Conservation (phyloP, 2,329 filamentous ascomycete species). For the Gliomastix tumulicola region DNA sequence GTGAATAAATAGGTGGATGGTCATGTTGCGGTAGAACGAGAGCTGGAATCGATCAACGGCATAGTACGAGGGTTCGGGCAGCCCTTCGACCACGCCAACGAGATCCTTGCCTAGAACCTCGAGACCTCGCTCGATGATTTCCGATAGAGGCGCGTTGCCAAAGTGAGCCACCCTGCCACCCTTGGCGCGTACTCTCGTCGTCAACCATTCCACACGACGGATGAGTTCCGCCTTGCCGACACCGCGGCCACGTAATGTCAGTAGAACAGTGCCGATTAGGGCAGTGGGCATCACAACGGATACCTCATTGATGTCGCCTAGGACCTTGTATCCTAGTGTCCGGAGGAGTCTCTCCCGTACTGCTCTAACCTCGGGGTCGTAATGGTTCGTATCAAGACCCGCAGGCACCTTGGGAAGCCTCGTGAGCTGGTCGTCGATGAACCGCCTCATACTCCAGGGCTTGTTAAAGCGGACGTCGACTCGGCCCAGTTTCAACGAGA, state of each 20-base stretch:
- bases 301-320: conserved; percentile 91
- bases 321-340: conserved; percentile 84
- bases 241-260: conserved; percentile 85
- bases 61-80: conserved; percentile 89
- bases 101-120: conserved; percentile 88
- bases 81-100: conserved; percentile 69
- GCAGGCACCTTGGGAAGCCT: conserved; percentile 36
- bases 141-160: conserved; percentile 67
- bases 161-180: conserved; percentile 93
- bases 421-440: conserved; percentile 69
- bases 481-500: conserved; percentile 81
- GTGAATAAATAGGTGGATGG: conserved; percentile 93
- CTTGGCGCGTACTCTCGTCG: conserved; percentile 71
- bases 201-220: conserved; percentile 85
- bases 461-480: conserved; percentile 96
- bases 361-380: conserved; percentile 39
- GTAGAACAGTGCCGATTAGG: conserved; percentile 84
- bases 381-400: conserved; percentile 35
- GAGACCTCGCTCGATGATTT: conserved; percentile 81
- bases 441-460: conserved; percentile 83
- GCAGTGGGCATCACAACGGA: conserved; percentile 98
- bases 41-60: conserved; percentile 95
- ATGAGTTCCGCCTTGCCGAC: conserved; percentile 83
- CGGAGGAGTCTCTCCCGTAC: conserved; percentile 69
- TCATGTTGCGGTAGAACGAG: conserved; percentile 99